Evolutionary conservation across 2,329 filamentous ascomycete genomes (phyloP), one percentile per base, ranked within the genome.

Genomic region (Apiospora kogelbergensis): DNA sequence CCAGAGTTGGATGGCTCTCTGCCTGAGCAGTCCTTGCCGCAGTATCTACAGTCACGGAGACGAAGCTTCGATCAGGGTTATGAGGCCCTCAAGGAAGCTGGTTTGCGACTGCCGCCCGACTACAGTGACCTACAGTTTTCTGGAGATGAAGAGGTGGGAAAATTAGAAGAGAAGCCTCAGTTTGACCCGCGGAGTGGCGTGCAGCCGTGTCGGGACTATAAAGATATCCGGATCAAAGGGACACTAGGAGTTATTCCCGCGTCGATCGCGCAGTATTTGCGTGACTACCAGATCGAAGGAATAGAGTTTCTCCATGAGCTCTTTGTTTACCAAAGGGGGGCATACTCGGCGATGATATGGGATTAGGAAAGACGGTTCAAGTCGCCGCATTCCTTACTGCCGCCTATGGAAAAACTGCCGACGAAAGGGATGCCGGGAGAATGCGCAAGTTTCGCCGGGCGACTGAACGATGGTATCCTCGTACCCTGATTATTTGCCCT

Each of bases 291-390:
- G 78, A 85, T 98, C 1, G 88, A 92, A 37, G 96, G 96, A 6
- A 93, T 92, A 17, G 86, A 88, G 41, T 98, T 98, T 75, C 84
- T 99, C 9, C 95, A 98, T 77, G 88, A 93, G 70, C 87, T 93
- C 26, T 98, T 98, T 77, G 91, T 98, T 4, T 95, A 93, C 73
- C 96, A 99, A 76, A 91, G 74, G 96, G 96, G 0, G 94, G 93
- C 1, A 93, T 99, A 26, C 85, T 99, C 0, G 95, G 95, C 3
- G 96, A 99, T 77, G 96, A 99, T 76, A 99, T 99, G 96, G 96
- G 96, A 24, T 81, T 99, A 41, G 96, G 96, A 0, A 99, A 99
- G 80, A 99, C 96, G 0, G 93, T 99, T 2, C 96, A 99, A 79
- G 93, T 99, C 33, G 96, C 94, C 69, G 93, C 95, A 0, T 98